Evolutionary conservation across 345 rosid species (phyloP).

Genomic region (Syzygium grande): DNA sequence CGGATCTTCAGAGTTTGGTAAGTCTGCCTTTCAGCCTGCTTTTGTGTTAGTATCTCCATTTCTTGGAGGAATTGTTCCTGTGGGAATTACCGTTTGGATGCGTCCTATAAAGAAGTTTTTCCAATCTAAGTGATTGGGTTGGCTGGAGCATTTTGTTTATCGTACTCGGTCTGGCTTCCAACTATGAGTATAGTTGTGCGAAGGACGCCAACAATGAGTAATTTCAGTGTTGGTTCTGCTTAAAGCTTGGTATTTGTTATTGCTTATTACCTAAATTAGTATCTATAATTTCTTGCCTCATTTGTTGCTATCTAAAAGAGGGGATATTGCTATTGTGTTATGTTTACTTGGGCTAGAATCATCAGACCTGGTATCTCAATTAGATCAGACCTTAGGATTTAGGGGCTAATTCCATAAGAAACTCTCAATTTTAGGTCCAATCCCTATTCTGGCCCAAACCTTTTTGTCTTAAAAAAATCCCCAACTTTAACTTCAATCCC

Average conservation of each 20-base stretch:
- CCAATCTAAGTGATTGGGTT: not conserved
- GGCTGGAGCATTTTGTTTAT: not conserved
- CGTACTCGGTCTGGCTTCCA: not conserved
- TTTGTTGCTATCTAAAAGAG: not conserved
- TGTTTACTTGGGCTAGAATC: not conserved
- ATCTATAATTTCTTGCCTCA: not conserved
- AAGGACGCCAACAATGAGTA: not conserved
- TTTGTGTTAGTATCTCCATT: not conserved
- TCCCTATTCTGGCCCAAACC: not conserved
- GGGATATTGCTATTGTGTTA: not conserved
- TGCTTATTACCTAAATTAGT: not conserved
- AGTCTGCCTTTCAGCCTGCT: constrained; percentile 5
- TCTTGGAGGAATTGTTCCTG: not conserved
- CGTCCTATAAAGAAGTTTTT: not conserved
- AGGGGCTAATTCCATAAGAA: not conserved
- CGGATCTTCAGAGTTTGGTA: constrained; percentile 65
- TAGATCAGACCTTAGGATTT: not conserved
- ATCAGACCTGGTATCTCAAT: not conserved
- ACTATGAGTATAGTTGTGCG: not conserved
- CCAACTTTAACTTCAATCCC: not conserved
- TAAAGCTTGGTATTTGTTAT: not conserved
- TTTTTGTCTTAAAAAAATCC: not conserved
- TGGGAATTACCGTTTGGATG: not conserved
- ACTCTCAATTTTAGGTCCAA: not conserved
- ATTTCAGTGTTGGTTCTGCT: not conserved